Percentiles rank a stretch among this genome's conserved stretches.
These are phyloP conservation scores for Fusarium setosum DNA, from an alignment of 2,329 filamentous ascomycete species.

Conservation along the genomic window DNA sequence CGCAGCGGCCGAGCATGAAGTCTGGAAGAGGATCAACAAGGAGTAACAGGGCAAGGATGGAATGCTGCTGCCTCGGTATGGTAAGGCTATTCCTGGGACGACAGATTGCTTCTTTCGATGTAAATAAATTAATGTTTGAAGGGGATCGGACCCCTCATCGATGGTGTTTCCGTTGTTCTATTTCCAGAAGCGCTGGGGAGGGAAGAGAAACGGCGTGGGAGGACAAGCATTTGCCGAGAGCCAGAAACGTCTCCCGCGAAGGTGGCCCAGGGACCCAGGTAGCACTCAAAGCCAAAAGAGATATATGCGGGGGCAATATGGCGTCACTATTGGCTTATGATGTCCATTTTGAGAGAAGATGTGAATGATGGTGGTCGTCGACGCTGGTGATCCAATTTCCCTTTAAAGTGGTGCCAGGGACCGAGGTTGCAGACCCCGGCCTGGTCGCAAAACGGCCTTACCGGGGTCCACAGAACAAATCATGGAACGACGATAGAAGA, in stretches of 20 bases:
- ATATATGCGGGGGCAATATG: conserved; percentile 33
- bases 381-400: conserved; percentile 40
- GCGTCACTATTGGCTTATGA: conserved; percentile 40
- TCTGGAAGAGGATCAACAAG: conserved; percentile 74
- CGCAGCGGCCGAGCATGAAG: conserved; percentile 68
- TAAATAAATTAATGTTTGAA: conserved; percentile 40
- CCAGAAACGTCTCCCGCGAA: conserved; percentile 22
- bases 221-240: conserved; percentile 27
- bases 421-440: conserved; percentile 30
- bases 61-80: conserved; percentile 15
- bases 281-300: conserved; percentile 29
- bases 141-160: conserved; percentile 29
- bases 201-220: conserved; percentile 25
- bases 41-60: conserved; percentile 48
- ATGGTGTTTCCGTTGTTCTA: conserved; percentile 40
- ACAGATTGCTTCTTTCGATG: conserved; percentile 32
- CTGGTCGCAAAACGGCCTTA: conserved; percentile 38
- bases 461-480: conserved; percentile 40
- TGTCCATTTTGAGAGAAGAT: conserved; percentile 34
- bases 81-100: conserved; percentile 33
- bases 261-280: conserved; percentile 12
- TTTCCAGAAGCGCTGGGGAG: conserved; percentile 36
- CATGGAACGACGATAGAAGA: conserved; percentile 37
- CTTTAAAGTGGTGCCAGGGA: conserved; percentile 35
- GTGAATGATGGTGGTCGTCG: conserved; percentile 32